phyloP scores from a whole-genome alignment of 2,329 filamentous ascomycete genomes.

The Alternaria arborescens region DNA sequence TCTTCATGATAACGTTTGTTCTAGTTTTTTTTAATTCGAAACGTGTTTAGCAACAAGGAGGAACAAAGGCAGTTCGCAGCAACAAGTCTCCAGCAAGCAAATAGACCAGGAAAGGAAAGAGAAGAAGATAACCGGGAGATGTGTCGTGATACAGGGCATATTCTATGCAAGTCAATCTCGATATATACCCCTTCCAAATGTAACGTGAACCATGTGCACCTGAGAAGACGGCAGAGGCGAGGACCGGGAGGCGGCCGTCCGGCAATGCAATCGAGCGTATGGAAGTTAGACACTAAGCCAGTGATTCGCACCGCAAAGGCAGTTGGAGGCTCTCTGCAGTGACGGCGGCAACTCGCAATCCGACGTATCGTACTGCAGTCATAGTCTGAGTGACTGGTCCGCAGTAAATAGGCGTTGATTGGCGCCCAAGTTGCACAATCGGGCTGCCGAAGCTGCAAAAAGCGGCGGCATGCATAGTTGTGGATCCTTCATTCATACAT shows the following conservation, averaged over 20 bases:
- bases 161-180: constrained; percentile 48
- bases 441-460: constrained; percentile 32
- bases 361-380: constrained; percentile 45
- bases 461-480: constrained; percentile 45
- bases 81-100: constrained; percentile 20
- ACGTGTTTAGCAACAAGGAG: background rate
- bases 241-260: constrained; percentile 28
- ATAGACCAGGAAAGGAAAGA: constrained; percentile 29
- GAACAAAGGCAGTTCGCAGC: constrained; percentile 7
- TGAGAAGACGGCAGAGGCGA: constrained; percentile 32
- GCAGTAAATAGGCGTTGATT: constrained; percentile 32
- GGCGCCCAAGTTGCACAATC: constrained; percentile 38
- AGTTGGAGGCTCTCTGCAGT: constrained; percentile 42
- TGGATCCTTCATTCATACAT: constrained; percentile 41
- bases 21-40: background rate
- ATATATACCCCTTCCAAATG: constrained; percentile 41
- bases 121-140: constrained; percentile 25
- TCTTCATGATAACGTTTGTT: constrained; percentile 36
- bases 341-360: constrained; percentile 38
- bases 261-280: constrained; percentile 29
- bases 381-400: constrained; percentile 33
- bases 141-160: constrained; percentile 42
- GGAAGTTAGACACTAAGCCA: constrained; percentile 28
- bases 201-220: constrained; percentile 46
- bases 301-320: constrained; percentile 28